These are phyloP conservation scores for Paecilomyces dactylethromorphus DNA, from an alignment of 2,329 filamentous ascomycete species.

Conservation along the genomic window DNA sequence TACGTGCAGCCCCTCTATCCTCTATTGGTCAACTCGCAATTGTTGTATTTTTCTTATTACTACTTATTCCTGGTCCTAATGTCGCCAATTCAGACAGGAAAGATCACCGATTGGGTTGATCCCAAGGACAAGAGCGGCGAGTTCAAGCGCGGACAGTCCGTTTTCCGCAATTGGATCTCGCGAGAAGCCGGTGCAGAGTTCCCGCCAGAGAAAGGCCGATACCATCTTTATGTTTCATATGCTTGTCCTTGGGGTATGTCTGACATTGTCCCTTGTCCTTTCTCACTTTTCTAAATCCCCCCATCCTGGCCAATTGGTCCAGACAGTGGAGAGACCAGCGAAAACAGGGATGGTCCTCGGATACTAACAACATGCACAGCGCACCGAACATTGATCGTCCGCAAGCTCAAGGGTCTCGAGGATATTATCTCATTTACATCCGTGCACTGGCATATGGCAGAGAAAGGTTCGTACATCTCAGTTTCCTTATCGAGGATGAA, in stretches of 20 bases:
- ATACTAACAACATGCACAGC: constrained; percentile 42
- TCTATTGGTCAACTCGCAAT: neutral
- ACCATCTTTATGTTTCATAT: constrained; percentile 92
- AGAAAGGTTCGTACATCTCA: constrained; percentile 45
- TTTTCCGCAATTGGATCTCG: constrained; percentile 76
- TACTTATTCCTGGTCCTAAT: neutral
- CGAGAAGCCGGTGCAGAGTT: constrained; percentile 65
- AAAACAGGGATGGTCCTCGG: neutral
- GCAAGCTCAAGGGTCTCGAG: constrained; percentile 87
- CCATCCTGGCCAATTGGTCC: neutral
- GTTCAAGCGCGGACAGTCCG: constrained; percentile 81
- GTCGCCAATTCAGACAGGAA: constrained; percentile 27
- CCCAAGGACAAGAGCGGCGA: constrained; percentile 74
- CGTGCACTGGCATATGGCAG: constrained; percentile 88
- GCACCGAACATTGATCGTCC: constrained; percentile 76
- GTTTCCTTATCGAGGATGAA: neutral
- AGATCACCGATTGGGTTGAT: constrained; percentile 79
- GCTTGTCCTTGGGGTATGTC: constrained; percentile 76
- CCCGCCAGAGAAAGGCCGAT: constrained; percentile 78
- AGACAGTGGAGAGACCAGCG: neutral
- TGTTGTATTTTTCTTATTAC: neutral
- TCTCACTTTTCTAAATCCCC: too few relatives aligned
- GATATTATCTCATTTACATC: constrained; percentile 70
- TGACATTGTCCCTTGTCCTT: neutral
- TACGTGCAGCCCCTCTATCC: constrained; percentile 11